phyloP scores from a whole-genome alignment of 371 early-diverging fungal species.

The Circinella minor region DNA sequence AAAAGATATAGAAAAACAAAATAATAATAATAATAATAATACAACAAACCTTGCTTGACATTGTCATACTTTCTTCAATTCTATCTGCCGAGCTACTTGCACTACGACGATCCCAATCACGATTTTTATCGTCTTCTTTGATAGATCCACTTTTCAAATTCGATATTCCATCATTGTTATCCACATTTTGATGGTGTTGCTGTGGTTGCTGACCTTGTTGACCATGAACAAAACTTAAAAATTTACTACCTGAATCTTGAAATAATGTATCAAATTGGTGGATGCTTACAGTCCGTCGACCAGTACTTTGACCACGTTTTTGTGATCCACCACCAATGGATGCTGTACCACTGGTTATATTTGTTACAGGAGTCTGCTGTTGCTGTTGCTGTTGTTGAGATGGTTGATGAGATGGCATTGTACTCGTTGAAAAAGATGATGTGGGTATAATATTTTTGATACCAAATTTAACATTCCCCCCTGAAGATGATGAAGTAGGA shows the following conservation, averaged over 20 bases:
- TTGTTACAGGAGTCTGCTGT: not conserved
- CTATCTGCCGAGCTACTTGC: constrained; percentile 25
- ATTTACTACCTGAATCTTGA: constrained; percentile 52
- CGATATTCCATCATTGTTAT: not conserved
- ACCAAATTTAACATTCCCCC: constrained; percentile 35
- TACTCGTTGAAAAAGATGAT: constrained; percentile 36
- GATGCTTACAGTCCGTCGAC: constrained; percentile 48
- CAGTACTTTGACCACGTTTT: constrained; percentile 21
- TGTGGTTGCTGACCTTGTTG: constrained; percentile 9
- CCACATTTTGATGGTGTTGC: no score
- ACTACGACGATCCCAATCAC: constrained; percentile 31
- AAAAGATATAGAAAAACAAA: not conserved
- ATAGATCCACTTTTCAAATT: not conserved
- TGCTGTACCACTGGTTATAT: constrained; percentile 1
- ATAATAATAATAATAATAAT: not conserved
- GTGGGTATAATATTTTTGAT: constrained; percentile 41
- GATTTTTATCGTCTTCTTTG: constrained; percentile 23
- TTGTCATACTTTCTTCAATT: constrained; percentile 25
- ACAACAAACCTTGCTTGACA: constrained; percentile 36
- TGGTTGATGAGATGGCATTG: constrained; percentile 22
- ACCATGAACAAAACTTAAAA: constrained; percentile 45
- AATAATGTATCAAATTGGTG: constrained; percentile 49
- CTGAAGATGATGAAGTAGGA: not conserved
- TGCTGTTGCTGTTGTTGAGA: constrained; percentile 21
- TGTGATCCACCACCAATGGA: constrained; percentile 16